These are phyloP conservation scores for Geranium rotundifolium DNA, from an alignment of 345 rosid species.

Conservation along the genomic window DNA sequence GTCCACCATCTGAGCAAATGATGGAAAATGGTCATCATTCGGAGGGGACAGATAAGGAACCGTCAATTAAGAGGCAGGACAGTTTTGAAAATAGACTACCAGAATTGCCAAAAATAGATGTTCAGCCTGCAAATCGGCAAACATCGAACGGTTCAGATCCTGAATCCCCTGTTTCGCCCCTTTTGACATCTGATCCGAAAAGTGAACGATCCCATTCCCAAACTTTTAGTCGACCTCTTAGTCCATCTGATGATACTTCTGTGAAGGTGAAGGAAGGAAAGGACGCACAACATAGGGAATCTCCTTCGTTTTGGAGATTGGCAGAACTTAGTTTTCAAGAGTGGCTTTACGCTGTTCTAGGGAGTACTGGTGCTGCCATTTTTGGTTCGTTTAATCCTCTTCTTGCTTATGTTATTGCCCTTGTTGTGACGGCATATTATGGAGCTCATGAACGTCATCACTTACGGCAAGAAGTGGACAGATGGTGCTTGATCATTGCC, in stretches of 20 bases:
- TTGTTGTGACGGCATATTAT: conserved; percentile 79
- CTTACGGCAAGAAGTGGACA: conserved; percentile 64
- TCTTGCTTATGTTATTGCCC: conserved; percentile 82
- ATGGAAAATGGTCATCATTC: conserved; percentile 51
- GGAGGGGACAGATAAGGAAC: conserved; percentile 69
- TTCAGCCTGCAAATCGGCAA: conserved; percentile 51
- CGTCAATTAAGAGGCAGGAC: conserved; percentile 90
- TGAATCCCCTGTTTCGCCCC: conserved; percentile 97
- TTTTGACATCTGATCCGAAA: conserved; percentile 86
- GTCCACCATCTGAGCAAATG: conserved; percentile 74
- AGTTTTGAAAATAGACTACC: conserved; percentile 96
- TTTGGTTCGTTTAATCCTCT: conserved; percentile 98
- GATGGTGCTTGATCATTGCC: conserved; percentile 97
- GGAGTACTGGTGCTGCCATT: conserved; percentile 96
- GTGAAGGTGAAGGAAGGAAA: conserved; percentile 36
- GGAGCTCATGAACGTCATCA: conserved; percentile 25
- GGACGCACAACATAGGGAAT: conserved; percentile 39
- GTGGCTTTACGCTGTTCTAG: conserved; percentile 96
- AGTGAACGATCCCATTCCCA: conserved; percentile 96
- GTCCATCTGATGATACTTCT: conserved; percentile 63
- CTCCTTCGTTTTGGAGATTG: conserved; percentile 87
- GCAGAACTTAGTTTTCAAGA: conserved; percentile 93
- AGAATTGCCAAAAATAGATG: conserved; percentile 86
- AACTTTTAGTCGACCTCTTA: conserved; percentile 87
- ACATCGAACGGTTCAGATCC: conserved; percentile 83